These are phyloP conservation scores for Turritis glabra DNA, from an alignment of 345 rosid genomes.

Conservation along the genomic window DNA sequence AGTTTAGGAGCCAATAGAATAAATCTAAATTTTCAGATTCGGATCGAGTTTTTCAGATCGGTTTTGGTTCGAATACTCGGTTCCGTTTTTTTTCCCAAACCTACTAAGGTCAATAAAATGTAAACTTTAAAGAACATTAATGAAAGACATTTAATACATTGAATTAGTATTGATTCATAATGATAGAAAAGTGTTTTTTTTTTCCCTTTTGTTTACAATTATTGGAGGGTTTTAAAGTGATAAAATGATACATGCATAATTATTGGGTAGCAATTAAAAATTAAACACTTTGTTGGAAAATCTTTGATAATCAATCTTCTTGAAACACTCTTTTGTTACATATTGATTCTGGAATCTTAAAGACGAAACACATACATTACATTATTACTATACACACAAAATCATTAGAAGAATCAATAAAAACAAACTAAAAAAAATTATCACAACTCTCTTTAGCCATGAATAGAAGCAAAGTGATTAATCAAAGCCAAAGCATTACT, in stretches of 20 bases:
- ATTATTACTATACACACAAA: conserved; percentile 13
- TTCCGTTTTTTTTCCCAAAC: neutral
- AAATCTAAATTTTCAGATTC: too few relatives aligned
- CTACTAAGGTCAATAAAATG: neutral
- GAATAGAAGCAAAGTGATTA: conserved; percentile 57
- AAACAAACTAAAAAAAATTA: neutral
- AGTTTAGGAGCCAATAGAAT: too few relatives aligned
- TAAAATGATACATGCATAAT: conserved; percentile 7
- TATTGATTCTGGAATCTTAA: neutral
- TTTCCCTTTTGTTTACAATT: too few relatives aligned
- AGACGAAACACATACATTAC: conserved; percentile 6
- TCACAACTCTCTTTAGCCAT: conserved; percentile 30
- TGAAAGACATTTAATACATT: neutral
- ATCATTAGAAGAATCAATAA: neutral
- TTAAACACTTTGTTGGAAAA: neutral
- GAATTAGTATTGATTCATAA: neutral
- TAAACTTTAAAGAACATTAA: neutral
- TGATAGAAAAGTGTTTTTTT: neutral
- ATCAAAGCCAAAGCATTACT: conserved; percentile 81
- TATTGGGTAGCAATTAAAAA: neutral
- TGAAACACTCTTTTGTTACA: conserved; percentile 9
- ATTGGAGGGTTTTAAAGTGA: conserved; percentile 7
- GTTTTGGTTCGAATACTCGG: too few relatives aligned
- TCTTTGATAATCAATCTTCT: neutral
- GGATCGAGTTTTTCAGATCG: too few relatives aligned